Conservation (phyloP, 2,329 filamentous ascomycete genomes). For the Colletotrichum chlorophyti region DNA sequence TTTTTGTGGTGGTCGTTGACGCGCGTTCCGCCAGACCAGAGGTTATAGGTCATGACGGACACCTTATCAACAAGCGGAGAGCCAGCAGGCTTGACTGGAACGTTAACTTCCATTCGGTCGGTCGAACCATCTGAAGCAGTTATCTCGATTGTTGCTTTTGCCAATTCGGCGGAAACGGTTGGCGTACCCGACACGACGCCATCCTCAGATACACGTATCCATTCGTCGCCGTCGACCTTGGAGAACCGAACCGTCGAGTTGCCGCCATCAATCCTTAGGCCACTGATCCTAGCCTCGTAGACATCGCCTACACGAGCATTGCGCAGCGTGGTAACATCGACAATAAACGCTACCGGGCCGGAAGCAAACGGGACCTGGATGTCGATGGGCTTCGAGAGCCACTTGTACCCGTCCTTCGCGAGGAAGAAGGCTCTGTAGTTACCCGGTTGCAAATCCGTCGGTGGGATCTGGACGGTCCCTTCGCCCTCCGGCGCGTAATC, state of each 20-base stretch:
- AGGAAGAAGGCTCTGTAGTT: conserved; percentile 46
- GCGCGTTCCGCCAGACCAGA: conserved; percentile 46
- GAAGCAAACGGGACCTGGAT: conserved; percentile 32
- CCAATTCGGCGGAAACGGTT: conserved; percentile 17
- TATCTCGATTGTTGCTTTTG: conserved; percentile 37
- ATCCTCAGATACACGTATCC: conserved; percentile 40
- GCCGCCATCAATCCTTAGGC: conserved; percentile 39
- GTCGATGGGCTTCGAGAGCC: conserved; percentile 41
- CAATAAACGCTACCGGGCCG: conserved; percentile 36
- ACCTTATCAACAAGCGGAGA: conserved; percentile 41
- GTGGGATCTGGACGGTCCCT: conserved; percentile 37
- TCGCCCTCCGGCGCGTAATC: conserved; percentile 36
- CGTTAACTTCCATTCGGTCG: conserved; percentile 36
- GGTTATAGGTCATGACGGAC: conserved; percentile 45
- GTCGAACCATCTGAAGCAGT: conserved; percentile 33
- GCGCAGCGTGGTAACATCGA: conserved; percentile 37
- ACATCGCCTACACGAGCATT: conserved; percentile 43
- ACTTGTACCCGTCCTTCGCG: conserved; percentile 42
- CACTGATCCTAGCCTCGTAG: conserved; percentile 40
- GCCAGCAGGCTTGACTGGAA: conserved; percentile 38
- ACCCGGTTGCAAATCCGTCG: conserved; percentile 35
- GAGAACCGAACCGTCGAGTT: conserved; percentile 36
- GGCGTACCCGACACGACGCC: conserved; percentile 46
- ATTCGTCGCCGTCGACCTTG: conserved; percentile 35
- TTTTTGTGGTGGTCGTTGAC: conserved; percentile 46